Evolutionary conservation across 129 eudicot species (phyloP).

Genomic region (Flaveria linearis): DNA sequence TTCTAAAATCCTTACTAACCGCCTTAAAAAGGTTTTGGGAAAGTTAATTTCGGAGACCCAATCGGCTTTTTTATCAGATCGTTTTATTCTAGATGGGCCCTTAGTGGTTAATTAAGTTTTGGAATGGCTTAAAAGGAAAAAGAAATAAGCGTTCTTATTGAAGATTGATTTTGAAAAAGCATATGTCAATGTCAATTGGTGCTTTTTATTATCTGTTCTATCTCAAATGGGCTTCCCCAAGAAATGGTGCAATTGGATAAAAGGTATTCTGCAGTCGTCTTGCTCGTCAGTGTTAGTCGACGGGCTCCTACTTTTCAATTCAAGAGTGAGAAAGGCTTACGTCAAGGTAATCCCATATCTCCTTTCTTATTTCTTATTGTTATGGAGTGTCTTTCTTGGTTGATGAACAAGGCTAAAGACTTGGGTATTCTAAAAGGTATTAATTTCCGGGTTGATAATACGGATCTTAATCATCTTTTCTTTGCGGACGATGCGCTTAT

Average conservation of each 20-base stretch:
- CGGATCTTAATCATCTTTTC: too few relatives aligned
- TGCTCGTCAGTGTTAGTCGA: neutral
- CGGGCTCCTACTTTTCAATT: neutral
- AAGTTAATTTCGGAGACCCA: neutral
- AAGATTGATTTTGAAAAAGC: neutral
- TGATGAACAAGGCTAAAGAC: too few relatives aligned
- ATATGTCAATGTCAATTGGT: neutral
- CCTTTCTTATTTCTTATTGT: neutral
- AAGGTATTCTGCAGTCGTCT: neutral
- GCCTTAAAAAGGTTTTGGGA: too few relatives aligned
- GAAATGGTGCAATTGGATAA: neutral
- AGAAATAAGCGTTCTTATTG: neutral
- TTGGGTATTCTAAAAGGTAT: too few relatives aligned
- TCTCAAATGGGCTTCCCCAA: neutral
- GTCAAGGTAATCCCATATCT: neutral
- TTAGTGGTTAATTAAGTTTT: too few relatives aligned
- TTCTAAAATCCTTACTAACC: too few relatives aligned
- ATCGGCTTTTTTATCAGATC: neutral
- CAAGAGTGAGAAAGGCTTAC: neutral
- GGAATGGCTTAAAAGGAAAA: too few relatives aligned
- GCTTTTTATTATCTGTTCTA: too few relatives aligned
- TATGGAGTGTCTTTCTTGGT: neutral
- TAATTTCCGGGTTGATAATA: too few relatives aligned
- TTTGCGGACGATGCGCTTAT: too few relatives aligned
- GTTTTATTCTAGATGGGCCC: too few relatives aligned